A percentile compares a stretch with the other conserved stretches of the same genome.
phyloP scores from a whole-genome alignment of 306 rosid genomes.

The Cicer bijugum region DNA sequence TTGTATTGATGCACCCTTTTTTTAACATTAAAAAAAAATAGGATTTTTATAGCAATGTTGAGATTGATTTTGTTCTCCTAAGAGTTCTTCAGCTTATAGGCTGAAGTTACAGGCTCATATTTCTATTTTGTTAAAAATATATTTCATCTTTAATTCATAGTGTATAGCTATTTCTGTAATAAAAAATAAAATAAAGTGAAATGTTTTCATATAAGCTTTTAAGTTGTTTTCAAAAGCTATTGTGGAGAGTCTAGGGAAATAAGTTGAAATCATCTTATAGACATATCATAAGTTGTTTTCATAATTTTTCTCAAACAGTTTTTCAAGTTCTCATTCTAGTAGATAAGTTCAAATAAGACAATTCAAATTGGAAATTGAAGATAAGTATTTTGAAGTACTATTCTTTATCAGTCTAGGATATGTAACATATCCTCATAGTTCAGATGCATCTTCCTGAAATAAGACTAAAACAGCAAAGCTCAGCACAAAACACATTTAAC shows the following conservation, averaged over 20 bases:
- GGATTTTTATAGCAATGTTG: slow-evolving; percentile 11
- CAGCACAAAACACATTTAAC: neutral
- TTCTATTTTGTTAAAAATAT: neutral
- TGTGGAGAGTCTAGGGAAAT: neutral
- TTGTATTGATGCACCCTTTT: slow-evolving; percentile 9
- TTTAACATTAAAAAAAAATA: neutral
- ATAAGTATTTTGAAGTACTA: neutral
- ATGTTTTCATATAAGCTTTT: neutral
- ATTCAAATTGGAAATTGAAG: neutral
- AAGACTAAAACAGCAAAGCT: neutral
- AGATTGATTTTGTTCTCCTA: slow-evolving; percentile 24
- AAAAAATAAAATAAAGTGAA: neutral
- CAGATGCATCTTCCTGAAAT: neutral
- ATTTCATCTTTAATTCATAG: slow-evolving; percentile 17
- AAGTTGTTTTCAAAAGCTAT: neutral
- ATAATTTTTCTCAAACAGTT: neutral
- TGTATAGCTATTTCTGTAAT: neutral
- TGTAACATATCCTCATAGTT: neutral
- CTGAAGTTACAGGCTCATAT: slow-evolving; percentile 8
- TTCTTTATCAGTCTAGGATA: slow-evolving; percentile 3
- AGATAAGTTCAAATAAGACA: neutral
- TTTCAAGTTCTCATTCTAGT: neutral
- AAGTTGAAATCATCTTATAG: neutral
- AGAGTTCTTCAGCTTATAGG: slow-evolving; percentile 34
- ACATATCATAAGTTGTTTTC: neutral